Evolutionary conservation across 2,329 filamentous ascomycete species (phyloP), one percentile per base, ranked within the genome.

Genomic region (Nectriaceae sp.): DNA sequence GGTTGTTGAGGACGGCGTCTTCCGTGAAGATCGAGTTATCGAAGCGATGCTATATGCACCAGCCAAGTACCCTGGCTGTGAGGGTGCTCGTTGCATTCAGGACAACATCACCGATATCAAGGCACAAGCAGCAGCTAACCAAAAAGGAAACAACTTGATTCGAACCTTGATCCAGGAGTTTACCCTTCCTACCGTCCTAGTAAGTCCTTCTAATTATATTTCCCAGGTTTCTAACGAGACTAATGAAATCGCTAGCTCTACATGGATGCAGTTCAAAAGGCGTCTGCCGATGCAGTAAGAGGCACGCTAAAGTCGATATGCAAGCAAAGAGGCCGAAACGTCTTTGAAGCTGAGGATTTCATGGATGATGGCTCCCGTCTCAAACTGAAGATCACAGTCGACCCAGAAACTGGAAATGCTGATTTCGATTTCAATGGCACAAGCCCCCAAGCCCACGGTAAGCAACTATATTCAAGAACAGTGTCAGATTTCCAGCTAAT

Each of bases 321-420:
- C 24, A 89, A 90, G 61, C 77, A 82, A 59, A 86, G 85, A 77
- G 82, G 37, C 13, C 50, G 82, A 87, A 19, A 77, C 94, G 1
- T n/a, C 33, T 36, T 19, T 36, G 60, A 78, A 5, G 87, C 90
- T 0, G 74, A 85, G 11, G 90, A 94, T 59, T 89, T 84, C 71
- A 93, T 94, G 88, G 90, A 95, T 64, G 89, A 94, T 59, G 89
- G 89, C 35, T 88, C 81, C 16, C 87, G 88, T 0, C 92, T 94
- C 59, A 75, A 79, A 43, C 78, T 93, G 10, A 85, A 83, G 51
- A 79, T 94, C 35, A 84, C 81, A 4, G 93, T 94, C 56, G 82
- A 92, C 62, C 79, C 80, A 0, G 77, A 84, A 46, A 2, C 62
- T 59, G 89, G 88, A 26, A 86, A 88, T 53, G 89, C 90, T 0